A percentile compares a stretch with the other conserved stretches of the same genome.
phyloP scores from a whole-genome alignment of 106 monocot species.

The Dioscorea dumetorum region DNA sequence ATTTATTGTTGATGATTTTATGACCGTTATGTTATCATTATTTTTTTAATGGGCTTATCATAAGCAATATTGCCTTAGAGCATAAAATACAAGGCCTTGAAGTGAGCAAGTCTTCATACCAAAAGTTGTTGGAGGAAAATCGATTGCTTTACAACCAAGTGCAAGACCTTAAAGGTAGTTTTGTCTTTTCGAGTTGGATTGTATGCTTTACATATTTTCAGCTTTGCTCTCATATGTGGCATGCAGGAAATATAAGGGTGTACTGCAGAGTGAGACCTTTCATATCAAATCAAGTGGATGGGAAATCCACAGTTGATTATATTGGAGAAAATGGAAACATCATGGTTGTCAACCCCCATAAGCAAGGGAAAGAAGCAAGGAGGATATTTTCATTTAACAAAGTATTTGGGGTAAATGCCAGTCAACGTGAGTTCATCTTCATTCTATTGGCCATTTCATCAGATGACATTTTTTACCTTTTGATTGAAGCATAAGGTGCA shows the following conservation, averaged over 20 bases:
- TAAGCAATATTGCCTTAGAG: conserved; percentile 8
- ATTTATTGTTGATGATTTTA: background rate
- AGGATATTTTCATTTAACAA: conserved; percentile 45
- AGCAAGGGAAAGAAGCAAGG: conserved; percentile 29
- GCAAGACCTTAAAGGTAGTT: conserved; percentile 39
- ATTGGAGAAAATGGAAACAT: conserved; percentile 50
- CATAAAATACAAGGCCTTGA: conserved; percentile 24
- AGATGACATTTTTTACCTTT: background rate
- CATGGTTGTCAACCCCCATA: conserved; percentile 29
- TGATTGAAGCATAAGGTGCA: no score
- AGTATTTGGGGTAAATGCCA: conserved; percentile 24
- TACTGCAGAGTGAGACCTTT: conserved; percentile 42
- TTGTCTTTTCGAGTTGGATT: background rate
- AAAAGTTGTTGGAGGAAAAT: conserved; percentile 38
- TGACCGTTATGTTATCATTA: background rate
- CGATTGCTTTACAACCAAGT: conserved; percentile 39
- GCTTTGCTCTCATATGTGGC: no score
- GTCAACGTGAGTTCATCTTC: conserved; percentile 20
- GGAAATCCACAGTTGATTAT: conserved; percentile 30
- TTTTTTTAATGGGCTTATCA: no score
- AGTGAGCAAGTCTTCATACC: conserved; percentile 13
- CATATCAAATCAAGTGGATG: conserved; percentile 9
- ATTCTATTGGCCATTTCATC: background rate
- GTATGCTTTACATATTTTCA: background rate
- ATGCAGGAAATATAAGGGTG: conserved; percentile 39